phyloP scores from a whole-genome alignment of 2,329 filamentous ascomycete species.

The Neofusicoccum cordaticola region DNA sequence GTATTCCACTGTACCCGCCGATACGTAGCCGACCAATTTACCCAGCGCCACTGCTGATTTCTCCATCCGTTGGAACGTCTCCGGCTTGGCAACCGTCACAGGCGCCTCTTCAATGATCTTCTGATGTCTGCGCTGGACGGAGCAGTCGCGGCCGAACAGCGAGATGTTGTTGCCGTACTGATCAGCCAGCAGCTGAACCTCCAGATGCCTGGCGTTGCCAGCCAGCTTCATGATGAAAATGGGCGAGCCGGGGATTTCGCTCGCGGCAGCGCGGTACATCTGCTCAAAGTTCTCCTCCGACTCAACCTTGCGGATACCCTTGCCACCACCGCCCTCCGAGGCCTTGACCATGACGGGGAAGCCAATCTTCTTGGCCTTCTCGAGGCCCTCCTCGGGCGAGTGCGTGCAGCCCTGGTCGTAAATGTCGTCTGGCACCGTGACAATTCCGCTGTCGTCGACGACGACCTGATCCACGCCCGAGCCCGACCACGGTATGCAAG shows the following conservation, averaged over 20 bases:
- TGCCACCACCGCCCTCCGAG: constrained; percentile 98
- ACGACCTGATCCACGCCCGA: constrained; percentile 80
- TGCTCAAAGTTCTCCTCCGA: constrained; percentile 78
- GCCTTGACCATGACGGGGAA: constrained; percentile 99
- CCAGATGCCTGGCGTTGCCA: constrained; percentile 91
- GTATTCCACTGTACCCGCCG: constrained; percentile 97
- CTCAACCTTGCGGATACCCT: constrained; percentile 95
- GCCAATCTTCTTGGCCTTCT: constrained; percentile 83
- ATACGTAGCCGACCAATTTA: constrained; percentile 94
- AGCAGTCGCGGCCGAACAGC: constrained; percentile 96
- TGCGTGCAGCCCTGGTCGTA: constrained; percentile 90
- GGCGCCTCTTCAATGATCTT: constrained; percentile 99
- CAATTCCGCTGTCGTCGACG: constrained; percentile 78
- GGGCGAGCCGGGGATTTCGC: constrained; percentile 95
- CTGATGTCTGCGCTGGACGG: constrained; percentile 95
- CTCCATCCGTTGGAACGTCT: constrained; percentile 95
- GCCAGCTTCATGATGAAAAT: constrained; percentile 99
- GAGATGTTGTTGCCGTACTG: constrained; percentile 99
- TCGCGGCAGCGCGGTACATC: constrained; percentile 93
- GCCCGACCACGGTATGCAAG: constrained; percentile 99
- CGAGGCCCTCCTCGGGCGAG: constrained; percentile 84
- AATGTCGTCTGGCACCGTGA: constrained; percentile 81
- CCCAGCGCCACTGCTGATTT: constrained; percentile 92
- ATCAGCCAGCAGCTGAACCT: constrained; percentile 95
- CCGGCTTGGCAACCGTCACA: constrained; percentile 86